Evolutionary conservation across 257 asterid species (phyloP), one percentile per base, ranked within the genome.

Genomic region (Solanum chilense): DNA sequence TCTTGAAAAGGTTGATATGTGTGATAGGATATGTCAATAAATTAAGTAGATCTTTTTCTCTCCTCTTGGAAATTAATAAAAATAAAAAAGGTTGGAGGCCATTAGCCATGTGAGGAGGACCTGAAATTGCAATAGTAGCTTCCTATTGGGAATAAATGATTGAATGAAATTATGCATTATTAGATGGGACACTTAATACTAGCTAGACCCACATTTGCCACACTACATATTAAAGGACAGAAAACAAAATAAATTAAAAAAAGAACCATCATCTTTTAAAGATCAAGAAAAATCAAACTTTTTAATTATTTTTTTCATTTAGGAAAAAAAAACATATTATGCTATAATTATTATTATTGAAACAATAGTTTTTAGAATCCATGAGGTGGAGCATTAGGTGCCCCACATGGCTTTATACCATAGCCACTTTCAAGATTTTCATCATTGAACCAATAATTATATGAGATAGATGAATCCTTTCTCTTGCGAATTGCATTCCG

Each of bases 81-180:
- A 52, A 52, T 52, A 52, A 23, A 20, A 89, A 91, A 89, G 74
- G 88, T 87, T 69, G 92, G 83, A 88, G 87, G 31, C 94, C 95
- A 94, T 93, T 94, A 87, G 25, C 94, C 95, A 94, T 93, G 97
- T 94, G 95, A 85, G 45, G 39, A 88, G 90, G 85, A 73, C 85
- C 90, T 88, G 87, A 88, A 87, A 60, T 47, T 87, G 89, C 91
- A 89, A 73, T 44, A 88, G 89, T 88, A 89, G 47, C 90, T 90
- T 90, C 91, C 85, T 74, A 87, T 68, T 74, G 89, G 75, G 86
- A 88, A 82, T 64, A 80, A 84, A 60, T 84, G 78, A 84, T 83
- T 58, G 77, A 58, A 18, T 69, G 84, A n/a, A 76, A 45, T 35
- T 44, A 47, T 71, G 70, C 85, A 88, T 88, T 82, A 85, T 88